Base-by-base conservation (phyloP, 2,329 filamentous ascomycete species). In the Akanthomyces dipterigenus region DNA sequence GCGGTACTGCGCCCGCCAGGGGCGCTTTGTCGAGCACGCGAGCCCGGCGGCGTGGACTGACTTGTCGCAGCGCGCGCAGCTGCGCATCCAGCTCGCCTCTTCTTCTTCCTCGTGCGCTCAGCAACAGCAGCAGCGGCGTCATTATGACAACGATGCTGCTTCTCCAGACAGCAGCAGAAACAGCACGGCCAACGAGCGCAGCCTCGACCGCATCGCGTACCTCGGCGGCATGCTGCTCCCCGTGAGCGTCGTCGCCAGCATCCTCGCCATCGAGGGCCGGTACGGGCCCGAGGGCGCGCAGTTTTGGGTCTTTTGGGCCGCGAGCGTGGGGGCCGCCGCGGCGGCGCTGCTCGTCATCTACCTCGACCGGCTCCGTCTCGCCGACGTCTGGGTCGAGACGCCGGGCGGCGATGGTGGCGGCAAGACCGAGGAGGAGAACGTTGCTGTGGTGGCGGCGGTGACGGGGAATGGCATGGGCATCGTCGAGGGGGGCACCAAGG, bases 241-340 rank as follows among this genome's bases (percentile, higher is more conserved):
- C 2, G 67, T 82, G 20, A 78, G 77, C 4, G 72, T 82, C 16
- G 75, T 82, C 5, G 77, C 79, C 0, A 73, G 77, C 14, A 72
- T 82, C 9, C 70, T 82, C 16, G 77, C 77, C 16, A 82, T 82
- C 70, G 73, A 76, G 31, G 77, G 76, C 8, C 68, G 73, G 1
- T 82, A 76, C 64, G 75, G 74, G 0, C 79, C 80, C 0, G 72
- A 70, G n/a, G 72, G 72, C 0, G 36, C 64, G 18, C 67, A 68
- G 20, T 82, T 82, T 68, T 82, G 73, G 73, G 73, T 82, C 0
- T 82, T 81, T 62, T 82, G 80, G 80, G 74, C 75, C 1, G 71
- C 73, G 3, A 72, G 75, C 3, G 66, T 76, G 0, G 72, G 78
- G 3, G 71, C 77, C 1, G 71, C 73, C 2, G 60, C 75, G 16